Evolutionary conservation across 2,329 filamentous ascomycete genomes (phyloP), one percentile per base, ranked within the genome.

Genomic region (Rhexocercosporidium sp.): DNA sequence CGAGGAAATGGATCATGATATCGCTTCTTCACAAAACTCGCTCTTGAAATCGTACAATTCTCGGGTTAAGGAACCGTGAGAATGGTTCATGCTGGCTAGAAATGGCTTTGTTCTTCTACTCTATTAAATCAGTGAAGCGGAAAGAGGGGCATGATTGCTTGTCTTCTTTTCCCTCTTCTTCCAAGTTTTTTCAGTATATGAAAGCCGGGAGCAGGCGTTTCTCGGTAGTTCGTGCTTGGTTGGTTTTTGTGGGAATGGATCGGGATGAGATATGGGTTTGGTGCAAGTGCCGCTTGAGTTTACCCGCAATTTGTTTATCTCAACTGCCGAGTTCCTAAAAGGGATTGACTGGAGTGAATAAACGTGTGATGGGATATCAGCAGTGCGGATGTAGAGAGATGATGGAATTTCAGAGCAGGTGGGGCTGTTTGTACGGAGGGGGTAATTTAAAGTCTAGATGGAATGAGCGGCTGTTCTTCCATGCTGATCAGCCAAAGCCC

Each of bases 271-370:
- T 53, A 47, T 6, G 12, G 16, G 3, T 9, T 20, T n/a, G n/a
- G n/a, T 25, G 46, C 22, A 25, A 57, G 39, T 20, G 41, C 22
- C n/a, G 41, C 39, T 18, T n/a, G 27, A n/a, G 49, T 65, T 51
- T 59, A 65, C 16, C 41, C 25, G 44, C 25, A 49, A 39, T 49
- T 51, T n/a, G n/a, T n/a, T n/a, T n/a, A n/a, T n/a, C n/a, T n/a
- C n/a, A n/a, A 64, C 25, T 59, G 44, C 54, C n/a, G 51, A 41
- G 62, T n/a, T 7, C 46, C 47, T 56, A 22, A 57, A 16, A 37
- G 41, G 62, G 53, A 64, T 27, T 53, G 59, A 29, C 59, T 62
- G 46, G 47, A 25, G n/a, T n/a, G n/a, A n/a, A n/a, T n/a, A n/a
- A n/a, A n/a, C n/a, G n/a, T n/a, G 20, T 25, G 3, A 14, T 22